Evolutionary conservation across 2,329 filamentous ascomycete genomes (phyloP).

Genomic region (Neopestalotiopsis rosae): DNA sequence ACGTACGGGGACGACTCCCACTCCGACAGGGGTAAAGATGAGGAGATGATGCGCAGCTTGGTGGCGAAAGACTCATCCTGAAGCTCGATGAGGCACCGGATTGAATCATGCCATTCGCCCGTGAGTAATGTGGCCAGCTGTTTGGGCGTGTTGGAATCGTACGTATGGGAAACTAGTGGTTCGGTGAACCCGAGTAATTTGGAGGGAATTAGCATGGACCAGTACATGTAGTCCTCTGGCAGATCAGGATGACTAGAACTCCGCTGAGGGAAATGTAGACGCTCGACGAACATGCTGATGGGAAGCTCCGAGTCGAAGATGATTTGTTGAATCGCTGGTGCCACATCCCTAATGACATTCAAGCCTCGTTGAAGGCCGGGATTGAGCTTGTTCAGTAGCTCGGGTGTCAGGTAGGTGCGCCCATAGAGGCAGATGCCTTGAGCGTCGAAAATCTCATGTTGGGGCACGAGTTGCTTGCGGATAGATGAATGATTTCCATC

Average conservation of each 20-base stretch:
- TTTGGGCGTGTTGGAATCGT: neutral
- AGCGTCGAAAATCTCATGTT: neutral
- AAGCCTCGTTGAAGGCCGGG: neutral
- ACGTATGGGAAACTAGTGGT: neutral
- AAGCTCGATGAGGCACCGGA: neutral
- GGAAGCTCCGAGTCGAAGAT: neutral
- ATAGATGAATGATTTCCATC: slow-evolving; percentile 3
- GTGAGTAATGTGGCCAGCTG: neutral
- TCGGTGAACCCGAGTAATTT: neutral
- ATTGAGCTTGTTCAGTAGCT: neutral
- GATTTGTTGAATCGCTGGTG: neutral
- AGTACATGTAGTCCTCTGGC: neutral
- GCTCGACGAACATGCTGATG: slow-evolving; percentile 5
- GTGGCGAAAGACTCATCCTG: neutral
- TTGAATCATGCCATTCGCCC: neutral
- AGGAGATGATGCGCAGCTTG: neutral
- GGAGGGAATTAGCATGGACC: neutral
- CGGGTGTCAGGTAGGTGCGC: neutral
- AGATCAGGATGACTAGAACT: neutral
- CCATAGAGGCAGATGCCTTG: neutral
- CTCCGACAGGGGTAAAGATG: neutral
- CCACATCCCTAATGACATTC: neutral
- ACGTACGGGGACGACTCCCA: neutral
- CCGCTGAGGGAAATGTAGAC: neutral
- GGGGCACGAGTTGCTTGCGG: slow-evolving; percentile 7